Base-by-base conservation (phyloP, 805 yeast genomes). In the Metschnikowia reukaufii region DNA sequence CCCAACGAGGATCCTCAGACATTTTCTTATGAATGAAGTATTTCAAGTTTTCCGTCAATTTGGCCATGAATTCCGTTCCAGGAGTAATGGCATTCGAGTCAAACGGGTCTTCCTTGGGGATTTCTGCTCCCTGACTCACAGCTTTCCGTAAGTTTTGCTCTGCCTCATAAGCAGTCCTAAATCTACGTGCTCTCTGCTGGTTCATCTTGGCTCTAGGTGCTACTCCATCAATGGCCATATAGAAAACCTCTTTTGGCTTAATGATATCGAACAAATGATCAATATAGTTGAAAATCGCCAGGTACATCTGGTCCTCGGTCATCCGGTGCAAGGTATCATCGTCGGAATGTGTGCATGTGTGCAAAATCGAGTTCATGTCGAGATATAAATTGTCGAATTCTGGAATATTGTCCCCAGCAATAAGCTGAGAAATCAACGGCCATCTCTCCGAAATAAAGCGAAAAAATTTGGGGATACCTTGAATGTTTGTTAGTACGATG, bases 171-270 rank as follows among this genome's bases (percentile, higher is more conserved):
- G 97, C 98, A 25, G 96, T 83, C 67, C 97, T 77, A 67, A 92
- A 92, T 70, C 99, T 82, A 75, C 99, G 83, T 0, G 97, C 83
- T 69, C 99, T 81, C 68, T 92, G 99, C 68, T 92, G 98, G 64
- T 92, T 92, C 97, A 92, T 91, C 63, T 92, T 92, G 9, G 99
- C 99, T 64, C 99, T 76, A 35, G 99, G 99, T 0, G 99, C 99
- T 42, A 92, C 98, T 64, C 99, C 99, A 70, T 92, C 99, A 59
- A 92, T 88, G 3, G 99, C 98, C 96, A 92, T 90, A 64, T 86
- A 91, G 57, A 92, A 88, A 12, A 85, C 81, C 62, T 88, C 79
- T 58, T 86, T 77, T 7, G 99, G 99, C 64, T 83, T 82, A 55
- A 94, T 90, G 20, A 89, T 81, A 51, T 84, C 84, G 60, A 94